A percentile compares a stretch with the other conserved stretches of the same genome.
phyloP scores from a whole-genome alignment of 768 basidiomycete genomes.

The Agaricus blazei region DNA sequence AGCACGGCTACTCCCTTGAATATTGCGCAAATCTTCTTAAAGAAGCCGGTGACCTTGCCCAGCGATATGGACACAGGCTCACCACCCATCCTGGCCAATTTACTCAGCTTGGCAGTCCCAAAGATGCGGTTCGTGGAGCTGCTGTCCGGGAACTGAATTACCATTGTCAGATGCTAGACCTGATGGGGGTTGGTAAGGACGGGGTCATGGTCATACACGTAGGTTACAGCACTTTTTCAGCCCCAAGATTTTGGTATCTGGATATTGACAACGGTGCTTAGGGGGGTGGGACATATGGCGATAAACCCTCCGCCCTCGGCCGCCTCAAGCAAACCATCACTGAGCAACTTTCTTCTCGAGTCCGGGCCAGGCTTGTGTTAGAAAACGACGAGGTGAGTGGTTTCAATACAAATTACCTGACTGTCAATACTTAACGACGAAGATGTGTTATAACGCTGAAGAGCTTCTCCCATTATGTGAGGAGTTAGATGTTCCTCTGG shows the following conservation, averaged over 20 bases:
- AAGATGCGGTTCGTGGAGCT: conserved; percentile 64
- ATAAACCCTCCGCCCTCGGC: conserved; percentile 65
- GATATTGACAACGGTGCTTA: conserved; percentile 18
- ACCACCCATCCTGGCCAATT: conserved; percentile 90
- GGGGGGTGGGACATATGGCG: conserved; percentile 80
- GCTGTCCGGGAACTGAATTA: conserved; percentile 80
- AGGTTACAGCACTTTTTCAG: conserved; percentile 15
- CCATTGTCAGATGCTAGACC: conserved; percentile 83
- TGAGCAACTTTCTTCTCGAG: conserved; percentile 50
- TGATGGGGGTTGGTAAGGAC: conserved; percentile 79
- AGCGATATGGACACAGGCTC: conserved; percentile 68
- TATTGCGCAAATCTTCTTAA: conserved; percentile 59
- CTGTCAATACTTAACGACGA: not conserved
- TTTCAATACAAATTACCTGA: too few relatives aligned
- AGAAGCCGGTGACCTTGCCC: conserved; percentile 60
- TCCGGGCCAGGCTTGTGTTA: conserved; percentile 74
- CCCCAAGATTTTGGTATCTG: not conserved
- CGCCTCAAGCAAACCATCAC: conserved; percentile 71
- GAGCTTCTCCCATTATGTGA: conserved; percentile 86
- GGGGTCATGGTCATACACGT: conserved; percentile 87
- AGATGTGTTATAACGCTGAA: conserved; percentile 84
- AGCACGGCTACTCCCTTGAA: conserved; percentile 75
- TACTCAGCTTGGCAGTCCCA: conserved; percentile 78
- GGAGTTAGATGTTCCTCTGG: conserved; percentile 71
- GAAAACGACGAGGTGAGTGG: conserved; percentile 85